Conservation (phyloP, 768 basidiomycete genomes). For the Lactarius vividus region DNA sequence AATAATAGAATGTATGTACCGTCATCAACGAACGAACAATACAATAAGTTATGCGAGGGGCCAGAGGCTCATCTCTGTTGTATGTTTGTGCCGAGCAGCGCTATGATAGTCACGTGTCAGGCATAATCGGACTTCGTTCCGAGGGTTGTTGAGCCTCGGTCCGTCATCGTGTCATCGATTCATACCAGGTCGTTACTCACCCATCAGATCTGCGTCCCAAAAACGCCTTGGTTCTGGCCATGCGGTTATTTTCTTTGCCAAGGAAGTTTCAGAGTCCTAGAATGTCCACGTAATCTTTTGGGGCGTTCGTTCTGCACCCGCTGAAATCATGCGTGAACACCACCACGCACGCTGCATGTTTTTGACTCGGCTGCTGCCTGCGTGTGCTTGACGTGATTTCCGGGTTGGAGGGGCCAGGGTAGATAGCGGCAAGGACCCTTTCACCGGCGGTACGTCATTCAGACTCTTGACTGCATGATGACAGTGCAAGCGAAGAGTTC, state of each 20-base stretch:
- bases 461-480: background rate
- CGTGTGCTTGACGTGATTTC: background rate
- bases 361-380: background rate
- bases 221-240: background rate
- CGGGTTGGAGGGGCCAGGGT: background rate
- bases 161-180: background rate
- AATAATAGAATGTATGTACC: background rate
- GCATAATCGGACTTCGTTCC: background rate
- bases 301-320: background rate
- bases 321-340: background rate
- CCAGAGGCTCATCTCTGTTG: background rate
- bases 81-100: background rate
- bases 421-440: background rate
- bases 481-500: background rate
- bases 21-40: background rate
- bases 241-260: background rate
- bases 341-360: background rate
- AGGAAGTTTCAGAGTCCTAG: background rate
- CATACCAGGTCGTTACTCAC: background rate
- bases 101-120: background rate
- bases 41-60: background rate
- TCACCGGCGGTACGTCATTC: background rate
- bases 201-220: background rate
- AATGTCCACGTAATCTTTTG: background rate
- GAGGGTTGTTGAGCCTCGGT: background rate